phyloP scores from a whole-genome alignment of 768 basidiomycete species.

The Cystofilobasidium ferigula region DNA sequence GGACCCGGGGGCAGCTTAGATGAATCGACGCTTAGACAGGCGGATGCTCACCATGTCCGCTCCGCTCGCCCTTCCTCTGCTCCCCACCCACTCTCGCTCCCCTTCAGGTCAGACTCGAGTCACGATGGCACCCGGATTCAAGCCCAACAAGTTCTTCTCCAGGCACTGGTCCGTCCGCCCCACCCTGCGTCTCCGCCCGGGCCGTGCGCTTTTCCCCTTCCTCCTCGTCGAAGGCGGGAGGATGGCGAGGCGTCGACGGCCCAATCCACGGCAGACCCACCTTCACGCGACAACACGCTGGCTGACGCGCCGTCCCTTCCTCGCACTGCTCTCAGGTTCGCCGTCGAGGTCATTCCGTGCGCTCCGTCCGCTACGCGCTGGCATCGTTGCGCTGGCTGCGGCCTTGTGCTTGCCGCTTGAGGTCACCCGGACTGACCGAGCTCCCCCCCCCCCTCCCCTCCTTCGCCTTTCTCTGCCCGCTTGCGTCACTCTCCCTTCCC shows the following conservation, averaged over 20 bases:
- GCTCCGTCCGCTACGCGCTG: background rate
- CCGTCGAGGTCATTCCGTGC: conserved; percentile 19
- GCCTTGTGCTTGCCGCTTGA: too few relatives aligned
- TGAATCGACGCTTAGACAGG: too few relatives aligned
- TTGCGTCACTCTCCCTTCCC: too few relatives aligned
- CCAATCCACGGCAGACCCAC: background rate
- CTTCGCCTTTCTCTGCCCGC: background rate
- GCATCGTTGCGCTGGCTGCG: too few relatives aligned
- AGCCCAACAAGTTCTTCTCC: conserved; percentile 8
- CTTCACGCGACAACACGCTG: background rate
- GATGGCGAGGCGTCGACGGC: too few relatives aligned
- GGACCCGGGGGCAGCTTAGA: too few relatives aligned
- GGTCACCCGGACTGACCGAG: too few relatives aligned
- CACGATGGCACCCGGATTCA: conserved; percentile 3
- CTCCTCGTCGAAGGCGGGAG: background rate
- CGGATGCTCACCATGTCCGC: background rate
- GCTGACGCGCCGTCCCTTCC: background rate
- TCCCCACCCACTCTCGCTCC: background rate
- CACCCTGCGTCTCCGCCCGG: too few relatives aligned
- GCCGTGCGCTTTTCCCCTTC: background rate
- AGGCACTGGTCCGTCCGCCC: background rate
- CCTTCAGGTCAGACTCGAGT: background rate
- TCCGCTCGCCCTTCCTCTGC: background rate
- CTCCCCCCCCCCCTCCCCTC: too few relatives aligned
- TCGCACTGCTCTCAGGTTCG: conserved; percentile 8